Evolutionary conservation across 495 filamentous ascomycete genomes (phyloP).

Genomic region (Hypoxylon fragiforme): DNA sequence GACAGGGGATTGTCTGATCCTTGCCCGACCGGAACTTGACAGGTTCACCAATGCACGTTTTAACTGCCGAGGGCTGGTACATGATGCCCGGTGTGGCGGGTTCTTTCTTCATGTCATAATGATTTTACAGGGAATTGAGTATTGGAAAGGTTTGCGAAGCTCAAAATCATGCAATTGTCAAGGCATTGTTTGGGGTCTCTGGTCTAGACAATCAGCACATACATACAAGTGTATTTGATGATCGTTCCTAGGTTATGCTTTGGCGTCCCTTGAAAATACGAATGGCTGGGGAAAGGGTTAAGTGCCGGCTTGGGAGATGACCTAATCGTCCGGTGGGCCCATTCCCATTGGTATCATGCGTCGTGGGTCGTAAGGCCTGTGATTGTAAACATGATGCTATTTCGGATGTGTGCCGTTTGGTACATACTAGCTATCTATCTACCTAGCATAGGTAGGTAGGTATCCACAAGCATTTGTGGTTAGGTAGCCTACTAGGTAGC

Average conservation of each 20-base stretch:
- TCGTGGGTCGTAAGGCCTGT: constrained; percentile 21
- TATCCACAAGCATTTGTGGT: too few species aligned
- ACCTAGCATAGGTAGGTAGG: too few species aligned
- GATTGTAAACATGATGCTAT: constrained; percentile 28
- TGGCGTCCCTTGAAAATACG: too few species aligned
- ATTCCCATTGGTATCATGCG: constrained; percentile 16
- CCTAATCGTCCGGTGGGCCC: constrained; percentile 13
- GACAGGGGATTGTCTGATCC: constrained; percentile 23
- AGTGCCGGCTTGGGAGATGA: constrained; percentile 14
- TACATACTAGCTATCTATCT: constrained; percentile 9
- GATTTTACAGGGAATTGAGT: too few species aligned
- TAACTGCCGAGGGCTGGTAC: constrained; percentile 22
- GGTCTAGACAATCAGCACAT: too few species aligned
- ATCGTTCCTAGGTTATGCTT: too few species aligned
- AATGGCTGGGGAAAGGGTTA: constrained; percentile 4
- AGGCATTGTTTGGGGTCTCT: too few species aligned
- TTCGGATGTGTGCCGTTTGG: constrained; percentile 32
- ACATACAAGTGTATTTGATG: too few species aligned
- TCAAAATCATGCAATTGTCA: too few species aligned
- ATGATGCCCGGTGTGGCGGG: neutral
- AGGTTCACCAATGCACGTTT: constrained; percentile 26
- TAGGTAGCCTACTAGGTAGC: too few species aligned
- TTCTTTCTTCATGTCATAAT: too few species aligned
- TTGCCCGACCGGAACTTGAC: constrained; percentile 28
- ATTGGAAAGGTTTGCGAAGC: too few species aligned